Conservation (phyloP, 2,329 filamentous ascomycete genomes). For the Penicillium verrucosum region DNA sequence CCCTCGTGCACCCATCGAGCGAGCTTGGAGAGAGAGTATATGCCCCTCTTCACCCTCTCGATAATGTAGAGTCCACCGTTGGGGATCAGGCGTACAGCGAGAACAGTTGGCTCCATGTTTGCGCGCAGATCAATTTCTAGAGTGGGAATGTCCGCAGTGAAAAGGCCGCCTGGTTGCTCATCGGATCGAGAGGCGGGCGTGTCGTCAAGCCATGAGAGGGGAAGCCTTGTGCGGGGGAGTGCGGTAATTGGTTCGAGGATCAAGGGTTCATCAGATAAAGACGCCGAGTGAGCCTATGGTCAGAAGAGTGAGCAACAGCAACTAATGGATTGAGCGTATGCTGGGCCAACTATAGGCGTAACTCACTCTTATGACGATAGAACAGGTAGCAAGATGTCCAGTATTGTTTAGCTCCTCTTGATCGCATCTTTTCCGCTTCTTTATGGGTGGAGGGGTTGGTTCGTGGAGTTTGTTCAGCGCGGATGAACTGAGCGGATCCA, state of each 20-base stretch:
- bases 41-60: slow-evolving; percentile 38
- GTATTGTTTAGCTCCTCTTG: slow-evolving; percentile 14
- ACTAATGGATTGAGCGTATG: background rate
- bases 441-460: slow-evolving; percentile 24
- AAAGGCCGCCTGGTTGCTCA: slow-evolving; percentile 36
- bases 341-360: background rate
- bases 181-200: slow-evolving; percentile 24
- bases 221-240: slow-evolving; percentile 37
- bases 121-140: slow-evolving; percentile 32
- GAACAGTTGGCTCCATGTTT: slow-evolving; percentile 29
- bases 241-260: slow-evolving; percentile 36
- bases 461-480: slow-evolving; percentile 33
- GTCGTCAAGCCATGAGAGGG: slow-evolving; percentile 42
- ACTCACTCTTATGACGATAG: slow-evolving; percentile 36
- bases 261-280: slow-evolving; percentile 35
- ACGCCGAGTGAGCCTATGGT: slow-evolving; percentile 35
- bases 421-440: slow-evolving; percentile 34
- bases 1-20: slow-evolving; percentile 36
- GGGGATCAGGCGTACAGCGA: slow-evolving; percentile 31
- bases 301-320: slow-evolving; percentile 2
- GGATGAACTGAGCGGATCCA: slow-evolving; percentile 34
- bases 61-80: slow-evolving; percentile 37
- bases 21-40: slow-evolving; percentile 41
- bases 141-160: slow-evolving; percentile 36
- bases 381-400: slow-evolving; percentile 20